Percentiles rank a stretch among this genome's conserved stretches.
phyloP scores from a whole-genome alignment of 768 basidiomycete genomes.

The Chalciporus piperatus region DNA sequence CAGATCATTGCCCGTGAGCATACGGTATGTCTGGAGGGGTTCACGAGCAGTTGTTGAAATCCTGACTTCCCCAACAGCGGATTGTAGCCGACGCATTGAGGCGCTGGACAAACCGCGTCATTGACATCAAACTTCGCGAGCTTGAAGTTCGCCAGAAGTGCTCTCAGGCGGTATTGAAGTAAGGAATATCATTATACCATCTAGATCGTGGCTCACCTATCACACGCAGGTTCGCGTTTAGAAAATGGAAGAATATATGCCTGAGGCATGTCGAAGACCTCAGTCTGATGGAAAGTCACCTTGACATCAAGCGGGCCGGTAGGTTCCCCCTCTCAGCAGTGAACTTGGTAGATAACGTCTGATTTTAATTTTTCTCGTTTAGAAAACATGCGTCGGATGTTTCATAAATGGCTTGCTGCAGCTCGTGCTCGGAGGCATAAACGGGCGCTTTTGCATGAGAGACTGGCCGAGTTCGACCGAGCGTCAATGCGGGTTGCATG shows the following conservation, averaged over 20 bases:
- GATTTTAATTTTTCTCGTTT: slow-evolving; percentile 3
- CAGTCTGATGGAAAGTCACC: slow-evolving; percentile 82
- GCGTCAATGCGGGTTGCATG: slow-evolving; percentile 54
- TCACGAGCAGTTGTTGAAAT: background rate
- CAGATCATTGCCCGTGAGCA: slow-evolving; percentile 38
- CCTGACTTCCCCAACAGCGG: slow-evolving; percentile 40
- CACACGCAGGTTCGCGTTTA: slow-evolving; percentile 49
- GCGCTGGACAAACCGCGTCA: slow-evolving; percentile 71
- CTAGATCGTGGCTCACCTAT: slow-evolving; percentile 17
- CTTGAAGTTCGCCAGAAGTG: slow-evolving; percentile 55
- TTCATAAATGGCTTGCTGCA: slow-evolving; percentile 65
- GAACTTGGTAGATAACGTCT: background rate
- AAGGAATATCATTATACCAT: background rate
- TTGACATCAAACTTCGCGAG: slow-evolving; percentile 71
- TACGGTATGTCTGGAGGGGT: slow-evolving; percentile 34
- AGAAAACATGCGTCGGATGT: slow-evolving; percentile 69
- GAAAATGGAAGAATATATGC: slow-evolving; percentile 65
- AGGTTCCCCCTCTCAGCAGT: slow-evolving; percentile 8
- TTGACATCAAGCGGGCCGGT: slow-evolving; percentile 80
- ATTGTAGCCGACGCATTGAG: slow-evolving; percentile 45
- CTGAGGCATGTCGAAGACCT: slow-evolving; percentile 66
- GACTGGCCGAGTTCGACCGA: slow-evolving; percentile 60
- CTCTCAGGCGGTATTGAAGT: slow-evolving; percentile 39
- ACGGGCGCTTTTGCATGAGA: slow-evolving; percentile 54
- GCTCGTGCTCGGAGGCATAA: slow-evolving; percentile 62